A percentile compares a stretch with the other conserved stretches of the same genome.
Evolutionary conservation across 1,139 yeast genomes (phyloP).

Genomic region (Nadsonia commutata): DNA sequence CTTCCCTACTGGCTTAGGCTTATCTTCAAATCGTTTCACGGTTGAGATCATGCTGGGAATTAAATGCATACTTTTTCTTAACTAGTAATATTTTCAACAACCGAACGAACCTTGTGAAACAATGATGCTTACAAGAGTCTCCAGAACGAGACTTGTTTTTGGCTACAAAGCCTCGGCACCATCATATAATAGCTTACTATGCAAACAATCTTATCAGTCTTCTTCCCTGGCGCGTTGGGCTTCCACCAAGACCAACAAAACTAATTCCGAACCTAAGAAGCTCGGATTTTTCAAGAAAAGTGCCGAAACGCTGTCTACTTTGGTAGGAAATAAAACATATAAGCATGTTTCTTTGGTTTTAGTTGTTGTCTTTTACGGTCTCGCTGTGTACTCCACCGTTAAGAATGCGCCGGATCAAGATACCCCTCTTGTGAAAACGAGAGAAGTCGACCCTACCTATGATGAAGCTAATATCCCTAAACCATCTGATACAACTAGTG

Average conservation of each 20-base stretch:
- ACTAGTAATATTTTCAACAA: too few species aligned
- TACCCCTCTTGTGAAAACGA: neutral
- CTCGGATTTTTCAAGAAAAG: neutral
- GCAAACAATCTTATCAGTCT: neutral
- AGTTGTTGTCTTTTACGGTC: neutral
- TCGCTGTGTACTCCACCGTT: neutral
- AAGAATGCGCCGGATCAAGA: neutral
- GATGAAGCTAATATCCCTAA: slow-evolving; percentile 26
- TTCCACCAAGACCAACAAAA: neutral
- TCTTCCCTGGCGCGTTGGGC: neutral
- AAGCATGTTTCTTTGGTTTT: neutral
- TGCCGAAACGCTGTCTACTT: neutral
- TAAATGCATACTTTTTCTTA: too few species aligned
- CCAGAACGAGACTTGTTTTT: neutral
- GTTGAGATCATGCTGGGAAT: too few species aligned
- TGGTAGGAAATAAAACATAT: neutral
- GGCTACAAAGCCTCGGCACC: neutral
- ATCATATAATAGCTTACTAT: neutral
- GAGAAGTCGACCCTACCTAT: neutral
- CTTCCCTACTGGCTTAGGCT: too few species aligned
- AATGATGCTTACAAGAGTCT: neutral
- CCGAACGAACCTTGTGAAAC: too few species aligned
- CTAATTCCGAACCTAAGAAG: neutral
- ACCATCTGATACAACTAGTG: slow-evolving; percentile 68
- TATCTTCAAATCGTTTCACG: too few species aligned